Conservation (phyloP, 2,329 filamentous ascomycete species). For the Tolypocladium capitatum region DNA sequence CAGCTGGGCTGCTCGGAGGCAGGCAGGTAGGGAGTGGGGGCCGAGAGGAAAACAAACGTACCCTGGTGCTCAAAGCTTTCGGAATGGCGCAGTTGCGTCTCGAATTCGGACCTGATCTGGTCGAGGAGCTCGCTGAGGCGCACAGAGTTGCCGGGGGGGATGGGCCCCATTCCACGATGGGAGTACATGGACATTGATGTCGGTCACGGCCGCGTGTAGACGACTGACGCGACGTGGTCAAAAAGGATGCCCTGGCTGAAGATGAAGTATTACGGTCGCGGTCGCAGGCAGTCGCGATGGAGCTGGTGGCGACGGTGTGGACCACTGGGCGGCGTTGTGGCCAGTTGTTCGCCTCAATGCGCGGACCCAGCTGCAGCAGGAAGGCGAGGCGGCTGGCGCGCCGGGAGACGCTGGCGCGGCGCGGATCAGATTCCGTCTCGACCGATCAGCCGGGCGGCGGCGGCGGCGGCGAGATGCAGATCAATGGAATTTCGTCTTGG, state of each 20-base stretch:
- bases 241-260: background rate
- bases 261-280: background rate
- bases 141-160: slow-evolving; percentile 42
- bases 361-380: background rate
- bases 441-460: background rate
- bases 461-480: background rate
- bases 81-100: slow-evolving; percentile 65
- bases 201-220: slow-evolving; percentile 1
- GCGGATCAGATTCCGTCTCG: background rate
- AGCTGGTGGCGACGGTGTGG: background rate
- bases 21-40: background rate
- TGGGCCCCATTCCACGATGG: slow-evolving; percentile 69
- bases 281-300: background rate
- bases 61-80: slow-evolving; percentile 88
- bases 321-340: background rate
- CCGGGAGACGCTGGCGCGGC: background rate
- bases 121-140: slow-evolving; percentile 88
- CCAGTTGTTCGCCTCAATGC: background rate
- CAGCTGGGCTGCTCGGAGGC: background rate
- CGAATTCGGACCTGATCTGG: slow-evolving; percentile 81
- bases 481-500: background rate
- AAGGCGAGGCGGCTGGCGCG: background rate
- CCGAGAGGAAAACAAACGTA: slow-evolving; percentile 34
- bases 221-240: background rate
- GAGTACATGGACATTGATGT: slow-evolving; percentile 67